These are phyloP conservation scores for Ramalina intermedia DNA, from an alignment of 495 filamentous ascomycete species.

Conservation along the genomic window DNA sequence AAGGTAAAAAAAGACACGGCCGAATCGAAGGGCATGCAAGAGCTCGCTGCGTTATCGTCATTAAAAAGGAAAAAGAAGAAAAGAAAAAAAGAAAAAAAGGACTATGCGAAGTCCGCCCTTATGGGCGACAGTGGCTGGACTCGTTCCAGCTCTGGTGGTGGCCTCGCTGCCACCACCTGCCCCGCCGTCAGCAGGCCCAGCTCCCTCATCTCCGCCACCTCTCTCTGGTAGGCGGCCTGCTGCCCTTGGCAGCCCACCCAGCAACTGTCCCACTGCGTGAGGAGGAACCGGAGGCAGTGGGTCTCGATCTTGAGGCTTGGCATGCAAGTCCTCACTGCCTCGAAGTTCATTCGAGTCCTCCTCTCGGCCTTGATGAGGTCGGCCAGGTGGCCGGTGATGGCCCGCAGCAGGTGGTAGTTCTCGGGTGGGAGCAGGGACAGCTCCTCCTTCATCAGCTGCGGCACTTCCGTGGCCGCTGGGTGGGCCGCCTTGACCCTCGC, in stretches of 20 bases:
- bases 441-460: slow-evolving; percentile 72
- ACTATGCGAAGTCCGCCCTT: slow-evolving; percentile 16
- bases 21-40: too few species aligned
- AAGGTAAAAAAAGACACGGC: too few species aligned
- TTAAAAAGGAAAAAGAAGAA: too few species aligned
- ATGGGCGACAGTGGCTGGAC: slow-evolving; percentile 60
- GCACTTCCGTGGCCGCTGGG: slow-evolving; percentile 57
- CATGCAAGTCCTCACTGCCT: slow-evolving; percentile 84
- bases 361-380: slow-evolving; percentile 72
- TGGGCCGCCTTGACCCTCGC: slow-evolving; percentile 59
- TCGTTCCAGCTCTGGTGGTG: slow-evolving; percentile 51
- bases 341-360: slow-evolving; percentile 89
- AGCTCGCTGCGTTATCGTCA: too few species aligned
- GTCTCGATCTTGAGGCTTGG: slow-evolving; percentile 85
- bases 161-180: not conserved
- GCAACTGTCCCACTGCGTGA: slow-evolving; percentile 83
- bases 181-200: not conserved
- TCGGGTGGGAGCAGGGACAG: slow-evolving; percentile 80
- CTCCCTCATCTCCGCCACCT: slow-evolving; percentile 22
- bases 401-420: slow-evolving; percentile 92
- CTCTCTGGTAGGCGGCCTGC: slow-evolving; percentile 56
- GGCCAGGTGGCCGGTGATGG: slow-evolving; percentile 85
- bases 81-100: not conserved
- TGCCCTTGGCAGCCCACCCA: slow-evolving; percentile 95
- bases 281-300: slow-evolving; percentile 81